Base-by-base conservation (phyloP, 2,329 filamentous ascomycete species). In the Hortaea sp. region DNA sequence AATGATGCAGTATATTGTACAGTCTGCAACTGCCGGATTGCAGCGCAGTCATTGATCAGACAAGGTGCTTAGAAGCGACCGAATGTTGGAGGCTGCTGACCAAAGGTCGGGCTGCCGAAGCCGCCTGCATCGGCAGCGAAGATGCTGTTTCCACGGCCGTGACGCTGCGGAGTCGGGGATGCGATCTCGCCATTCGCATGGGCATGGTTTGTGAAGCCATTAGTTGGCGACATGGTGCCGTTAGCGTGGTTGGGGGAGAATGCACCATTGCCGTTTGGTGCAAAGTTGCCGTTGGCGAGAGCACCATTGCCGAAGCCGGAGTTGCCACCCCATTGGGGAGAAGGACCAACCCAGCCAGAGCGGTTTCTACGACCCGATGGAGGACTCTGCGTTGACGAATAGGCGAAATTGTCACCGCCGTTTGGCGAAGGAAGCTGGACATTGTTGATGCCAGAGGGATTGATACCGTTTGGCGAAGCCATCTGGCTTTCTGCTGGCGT, bases 81-180 rank as follows among this genome's bases (percentile, higher is more conserved):
- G 41, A 55, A 59, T 37, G 50, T 52, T 47, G 54, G 53, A 34
- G 45, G 29, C 39, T 51, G 32, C 11, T 38, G 46, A 32, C 47
- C 41, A 46, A 58, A 57, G 48, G 43, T 47, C 29, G 51, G 49
- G 43, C 46, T 47, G 43, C 46, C 48, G 41, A 52, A 57, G 42
- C 50, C 53, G 42, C 57, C 38, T 28, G 39, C 41, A 40, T 47
- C 50, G 11, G 43, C 39, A 30, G 28, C 31, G 41, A 50, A 44
- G 28, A 46, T 31, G 47, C 44, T 52, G 47, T 49, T 53, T 43
- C 34, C 39, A 11, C 52, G 49, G 44, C 38, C 43, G 44, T 57
- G 54, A 35, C 59, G 59, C 53, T 61, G 59, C 34, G 59, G 57
- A 49, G 56, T 51, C 5, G 60, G 55, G 31, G 61, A 56, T 7